Evolutionary conservation across 2,329 filamentous ascomycete species (phyloP), one percentile per base, ranked within the genome.

Genomic region (Lachnellula willkommii): DNA sequence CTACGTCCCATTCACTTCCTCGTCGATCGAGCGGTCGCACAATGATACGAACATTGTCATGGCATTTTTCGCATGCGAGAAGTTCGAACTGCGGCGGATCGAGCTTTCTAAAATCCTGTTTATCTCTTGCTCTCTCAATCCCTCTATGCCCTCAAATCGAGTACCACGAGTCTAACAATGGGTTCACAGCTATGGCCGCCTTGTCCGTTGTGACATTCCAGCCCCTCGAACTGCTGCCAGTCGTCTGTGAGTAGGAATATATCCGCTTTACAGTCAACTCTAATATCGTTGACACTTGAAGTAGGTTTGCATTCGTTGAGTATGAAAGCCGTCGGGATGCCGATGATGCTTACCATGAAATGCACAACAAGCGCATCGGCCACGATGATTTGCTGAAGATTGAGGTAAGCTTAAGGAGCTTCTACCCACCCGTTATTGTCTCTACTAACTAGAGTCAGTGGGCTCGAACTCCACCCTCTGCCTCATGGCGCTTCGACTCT

Each of bases 361-460:
- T 99, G 94, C 94, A 99, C 72, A 97, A 97, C 80, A 96, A 96
- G 84, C 90, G 93, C 65, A 91, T 99, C 66, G 92, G 91, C 48
- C 88, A 60, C 43, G 94, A 99, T 71, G 94, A 99, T 69, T 78
- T 96, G 58, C 73, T 99, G 77, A 99, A 99, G 79, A 97, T 99
- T 64, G 94, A 99, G 83, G 94, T 96, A 76, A 65, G 82, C 65
- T 52, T 47, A 22, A 35, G 36, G 32, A 22, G 26, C 36, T 12
- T 2, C 5, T 17, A 28, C 43, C 17, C 17, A 47, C 11, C 26
- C 20, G 8, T 39, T n/a, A 37, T 7, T n/a, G 43, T n/a, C 46
- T 14, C 7, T 50, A 36, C 56, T 59, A 48, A 60, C 14, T n/a
- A 26, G n/a, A 24, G 42, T 47, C 62, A 99, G 94, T 99, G 94